Evolutionary conservation across 257 asterid genomes (phyloP).

Genomic region (Pogostemon cablin): DNA sequence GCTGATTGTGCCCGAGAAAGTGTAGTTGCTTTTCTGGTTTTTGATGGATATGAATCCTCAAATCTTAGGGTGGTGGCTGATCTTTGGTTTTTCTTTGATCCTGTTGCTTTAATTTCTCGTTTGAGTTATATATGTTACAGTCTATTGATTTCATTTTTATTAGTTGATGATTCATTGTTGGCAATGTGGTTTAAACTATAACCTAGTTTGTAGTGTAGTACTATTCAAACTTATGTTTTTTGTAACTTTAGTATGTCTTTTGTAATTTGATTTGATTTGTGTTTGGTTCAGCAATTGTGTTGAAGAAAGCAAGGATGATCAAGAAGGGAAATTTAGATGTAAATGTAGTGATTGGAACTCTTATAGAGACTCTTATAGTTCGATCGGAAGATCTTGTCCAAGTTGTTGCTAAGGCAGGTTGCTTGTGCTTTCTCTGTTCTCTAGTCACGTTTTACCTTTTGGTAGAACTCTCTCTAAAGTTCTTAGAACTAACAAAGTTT

Average conservation of each 20-base stretch:
- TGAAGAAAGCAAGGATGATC: constrained; percentile 80
- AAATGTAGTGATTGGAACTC: constrained; percentile 57
- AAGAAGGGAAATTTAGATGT: constrained; percentile 61
- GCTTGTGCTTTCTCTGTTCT: constrained; percentile 28
- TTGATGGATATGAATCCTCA: constrained; percentile 28
- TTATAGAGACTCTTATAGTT: constrained; percentile 77
- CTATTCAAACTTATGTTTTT: background rate
- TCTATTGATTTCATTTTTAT: constrained; percentile 5
- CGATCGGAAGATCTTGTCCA: constrained; percentile 77
- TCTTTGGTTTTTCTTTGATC: constrained; percentile 15
- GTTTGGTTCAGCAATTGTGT: constrained; percentile 64
- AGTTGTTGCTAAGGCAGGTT: constrained; percentile 82
- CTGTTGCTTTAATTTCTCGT: background rate
- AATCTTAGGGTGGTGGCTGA: constrained; percentile 17
- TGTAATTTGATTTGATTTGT: constrained; percentile 25
- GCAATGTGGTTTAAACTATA: constrained; percentile 1
- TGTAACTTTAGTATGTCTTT: background rate
- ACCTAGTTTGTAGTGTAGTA: constrained; percentile 6
- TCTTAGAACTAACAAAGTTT: constrained; percentile 20
- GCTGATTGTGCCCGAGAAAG: background rate
- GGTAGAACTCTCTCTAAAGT: background rate
- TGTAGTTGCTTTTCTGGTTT: constrained; percentile 19
- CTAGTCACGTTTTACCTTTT: background rate
- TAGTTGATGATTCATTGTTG: constrained; percentile 14
- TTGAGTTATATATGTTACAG: background rate